Evolutionary conservation across 2,329 filamentous ascomycete genomes (phyloP), one percentile per base, ranked within the genome.

Genomic region (Trichophyton equinum): DNA sequence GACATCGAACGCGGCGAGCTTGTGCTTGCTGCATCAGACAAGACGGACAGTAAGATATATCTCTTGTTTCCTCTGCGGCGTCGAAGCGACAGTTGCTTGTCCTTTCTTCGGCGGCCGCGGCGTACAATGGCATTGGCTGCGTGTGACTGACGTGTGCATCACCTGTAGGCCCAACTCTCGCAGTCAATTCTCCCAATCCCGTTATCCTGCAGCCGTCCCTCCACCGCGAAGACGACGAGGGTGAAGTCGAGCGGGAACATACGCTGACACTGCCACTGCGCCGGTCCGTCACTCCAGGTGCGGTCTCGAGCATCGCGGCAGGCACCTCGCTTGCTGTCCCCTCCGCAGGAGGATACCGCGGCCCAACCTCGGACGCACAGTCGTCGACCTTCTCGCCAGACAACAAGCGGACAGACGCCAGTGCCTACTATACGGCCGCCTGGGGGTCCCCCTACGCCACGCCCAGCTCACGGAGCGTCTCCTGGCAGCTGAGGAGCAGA

Each of bases 361-460:
- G 30, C 8, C 33, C 33, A 71, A 67, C 61, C 69, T 71, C 57
- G 70, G 69, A 36, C 66, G 66, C 42, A 64, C 67, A 75, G 57
- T 74, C 73, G 15, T 66, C 68, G 38, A 68, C 70, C n/a, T 71
- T 74, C 38, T 76, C 75, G 18, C 72, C 74, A 40, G 71, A 74
- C 42, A 73, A 75, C 64, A 72, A 69, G 55, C 70, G 72, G 65
- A 75, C 75, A 51, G 78, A 79, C 64, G 79, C 77, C 62, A 78
- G 76, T 64, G 72, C 78, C 55, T 83, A 82, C 70, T 83, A 83
- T 69, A 94, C 89, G 55, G 87, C 90, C 57, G 91, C 87, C 72
- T 96, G 91, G 91, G 91, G 91, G 61, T 96, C 91, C 60, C 91
- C 91, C 22, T 96, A 96, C 75, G 85, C 88, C 60, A 81, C 86